Percentiles rank a stretch among this genome's conserved stretches.
Conservation (phyloP, 23 red algal species). For the Gracilaria domingensis region DNA sequence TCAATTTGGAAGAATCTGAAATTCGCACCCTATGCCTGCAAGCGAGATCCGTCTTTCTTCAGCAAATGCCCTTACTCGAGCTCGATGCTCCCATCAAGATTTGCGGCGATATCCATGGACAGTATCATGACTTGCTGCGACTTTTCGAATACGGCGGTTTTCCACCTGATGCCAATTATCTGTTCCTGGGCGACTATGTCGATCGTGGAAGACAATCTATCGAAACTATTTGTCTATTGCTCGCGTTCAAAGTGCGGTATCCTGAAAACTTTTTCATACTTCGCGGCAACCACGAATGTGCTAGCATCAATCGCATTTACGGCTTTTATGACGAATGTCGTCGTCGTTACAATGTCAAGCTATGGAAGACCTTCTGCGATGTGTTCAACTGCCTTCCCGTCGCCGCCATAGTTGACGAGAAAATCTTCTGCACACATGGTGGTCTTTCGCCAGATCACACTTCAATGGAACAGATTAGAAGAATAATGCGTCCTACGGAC, state of each 20-base stretch:
- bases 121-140: slow-evolving; percentile 97
- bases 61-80: slow-evolving; percentile 92
- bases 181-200: slow-evolving; percentile 99
- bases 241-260: slow-evolving; percentile 99
- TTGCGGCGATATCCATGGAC: slow-evolving; percentile 99
- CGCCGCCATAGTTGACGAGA: slow-evolving; percentile 98
- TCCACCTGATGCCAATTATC: slow-evolving; percentile 96
- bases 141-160: slow-evolving; percentile 99
- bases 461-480: slow-evolving; percentile 97
- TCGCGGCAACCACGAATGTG: slow-evolving; percentile 98
- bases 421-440: slow-evolving; percentile 99
- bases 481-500: slow-evolving; percentile 96
- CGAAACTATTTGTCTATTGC: slow-evolving; percentile 98
- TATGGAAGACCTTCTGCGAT: slow-evolving; percentile 99
- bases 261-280: slow-evolving; percentile 99
- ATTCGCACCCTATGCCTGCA: slow-evolving; percentile 90
- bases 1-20: slow-evolving; percentile 89
- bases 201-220: slow-evolving; percentile 98
- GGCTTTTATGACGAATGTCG: slow-evolving; percentile 98
- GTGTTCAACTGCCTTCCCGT: slow-evolving; percentile 99
- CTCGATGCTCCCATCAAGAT: slow-evolving; percentile 98
- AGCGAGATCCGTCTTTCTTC: slow-evolving; percentile 89
- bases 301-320: slow-evolving; percentile 99
- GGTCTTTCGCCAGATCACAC: slow-evolving; percentile 97
- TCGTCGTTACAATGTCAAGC: slow-evolving; percentile 98